These are phyloP conservation scores for Alternaria sp. DNA, from an alignment of 2,329 filamentous ascomycete species.

Conservation along the genomic window DNA sequence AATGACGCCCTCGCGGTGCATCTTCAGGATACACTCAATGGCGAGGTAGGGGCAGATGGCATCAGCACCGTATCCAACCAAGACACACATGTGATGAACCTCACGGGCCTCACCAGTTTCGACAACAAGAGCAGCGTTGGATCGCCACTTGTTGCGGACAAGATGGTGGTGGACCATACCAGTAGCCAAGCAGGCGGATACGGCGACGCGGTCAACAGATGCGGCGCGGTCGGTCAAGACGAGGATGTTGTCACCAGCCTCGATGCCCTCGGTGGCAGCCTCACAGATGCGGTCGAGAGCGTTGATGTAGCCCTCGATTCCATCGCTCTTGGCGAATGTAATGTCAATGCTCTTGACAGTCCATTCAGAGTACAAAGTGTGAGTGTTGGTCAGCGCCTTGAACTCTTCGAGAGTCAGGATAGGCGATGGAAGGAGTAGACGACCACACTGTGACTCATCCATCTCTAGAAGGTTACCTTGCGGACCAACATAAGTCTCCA, in stretches of 20 bases:
- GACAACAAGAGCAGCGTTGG: conserved; percentile 83
- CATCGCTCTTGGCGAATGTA: conserved; percentile 87
- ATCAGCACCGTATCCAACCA: conserved; percentile 93
- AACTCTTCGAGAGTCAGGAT: conserved; percentile 90
- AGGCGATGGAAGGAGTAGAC: conserved; percentile 85
- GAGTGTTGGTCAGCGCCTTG: conserved; percentile 83
- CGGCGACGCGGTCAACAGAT: conserved; percentile 79
- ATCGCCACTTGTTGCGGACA: conserved; percentile 94
- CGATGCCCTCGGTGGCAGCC: conserved; percentile 82
- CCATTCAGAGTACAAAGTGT: conserved; percentile 77
- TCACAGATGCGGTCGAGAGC: conserved; percentile 90
- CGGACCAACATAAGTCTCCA: conserved; percentile 94
- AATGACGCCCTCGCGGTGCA: conserved; percentile 91
- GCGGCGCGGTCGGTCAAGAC: conserved; percentile 89
- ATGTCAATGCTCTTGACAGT: conserved; percentile 90
- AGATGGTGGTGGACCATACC: conserved; percentile 96
- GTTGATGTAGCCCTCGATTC: conserved; percentile 82
- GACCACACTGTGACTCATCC: conserved; percentile 85
- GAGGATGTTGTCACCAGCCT: conserved; percentile 83
- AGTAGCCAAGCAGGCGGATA: conserved; percentile 86
- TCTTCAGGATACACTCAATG: conserved; percentile 96
- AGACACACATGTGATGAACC: conserved; percentile 98
- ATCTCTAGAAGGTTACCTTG: conserved; percentile 96
- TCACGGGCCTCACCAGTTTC: conserved; percentile 96
- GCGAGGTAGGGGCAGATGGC: conserved; percentile 94